Evolutionary conservation across 345 rosid species (phyloP), one percentile per base, ranked within the genome.

Genomic region (Kernera saxatilis): DNA sequence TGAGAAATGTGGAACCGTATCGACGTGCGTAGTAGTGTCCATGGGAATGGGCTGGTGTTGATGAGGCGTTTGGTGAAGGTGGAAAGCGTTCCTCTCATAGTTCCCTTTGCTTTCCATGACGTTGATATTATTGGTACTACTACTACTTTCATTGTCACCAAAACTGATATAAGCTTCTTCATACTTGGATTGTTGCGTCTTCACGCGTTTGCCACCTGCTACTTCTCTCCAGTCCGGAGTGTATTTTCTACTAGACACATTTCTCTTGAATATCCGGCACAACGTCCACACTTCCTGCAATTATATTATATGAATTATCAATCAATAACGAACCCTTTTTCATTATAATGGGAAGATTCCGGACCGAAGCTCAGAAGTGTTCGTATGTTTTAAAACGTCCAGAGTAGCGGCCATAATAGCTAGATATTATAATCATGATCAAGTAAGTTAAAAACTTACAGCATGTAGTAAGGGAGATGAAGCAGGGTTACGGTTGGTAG

Each of bases 241-340:
- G 82, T 84, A 82, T 51, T 84, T 86, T 50, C 71, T 80, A 64
- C 82, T 76, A 1, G 86, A 73, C 22, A 62, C 76, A 26, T 67
- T 84, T 64, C 97, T 70, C 83, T 89, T 85, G 79, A 91, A 87
- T 48, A 93, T 89, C 43, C 90, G 73, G 17, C 97, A 91, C 14
- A 93, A 65, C 0, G 95, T 93, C 96, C 96, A 93, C 4, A 93
- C 96, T 79, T 93, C 98, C 96, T 89, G 85, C 4, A 29, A 72
- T 32, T 10, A n/a, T 33, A 41, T 18, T 6, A 27, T 13, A 35
- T 55, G n/a, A 18, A n/a, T n/a, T 56, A 49, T 5, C n/a, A 67
- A 10, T 36, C 26, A 56, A 10, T 35, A 6, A 46, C n/a, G n/a
- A n/a, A n/a, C n/a, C n/a, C n/a, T n/a, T n/a, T n/a, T n/a, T n/a